Conservation (phyloP, 345 rosid genomes). For the Balakata baccata region DNA sequence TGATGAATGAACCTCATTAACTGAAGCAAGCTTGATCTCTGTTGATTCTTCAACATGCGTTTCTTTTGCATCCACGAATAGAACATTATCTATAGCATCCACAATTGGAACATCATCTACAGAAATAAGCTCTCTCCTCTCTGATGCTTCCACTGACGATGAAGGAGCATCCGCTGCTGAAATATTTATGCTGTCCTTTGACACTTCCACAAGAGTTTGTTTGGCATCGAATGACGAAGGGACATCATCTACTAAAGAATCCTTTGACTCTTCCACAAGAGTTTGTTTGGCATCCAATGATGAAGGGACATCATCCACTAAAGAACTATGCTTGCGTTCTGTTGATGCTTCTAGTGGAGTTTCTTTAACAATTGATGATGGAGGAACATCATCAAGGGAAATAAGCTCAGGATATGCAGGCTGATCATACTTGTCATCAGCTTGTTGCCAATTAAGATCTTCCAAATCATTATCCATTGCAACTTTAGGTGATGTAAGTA, state of each 20-base stretch:
- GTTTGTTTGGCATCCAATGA: conserved; percentile 11
- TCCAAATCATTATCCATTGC: conserved; percentile 31
- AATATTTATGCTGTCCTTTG: conserved; percentile 17
- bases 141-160: not conserved
- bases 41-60: conserved; percentile 10
- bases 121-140: not conserved
- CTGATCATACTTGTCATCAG: conserved; percentile 19
- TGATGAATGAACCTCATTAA: not conserved
- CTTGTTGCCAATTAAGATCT: conserved; percentile 40
- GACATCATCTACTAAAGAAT: conserved; percentile 17
- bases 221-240: conserved; percentile 5
- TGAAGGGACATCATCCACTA: conserved; percentile 14
- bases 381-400: conserved; percentile 36
- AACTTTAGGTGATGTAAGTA: conserved; percentile 12
- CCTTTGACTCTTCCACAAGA: not conserved
- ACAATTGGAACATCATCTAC: conserved; percentile 26
- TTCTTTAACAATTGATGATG: conserved; percentile 29
- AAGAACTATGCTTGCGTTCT: conserved; percentile 25
- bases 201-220: conserved; percentile 19
- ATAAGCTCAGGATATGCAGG: conserved; percentile 35
- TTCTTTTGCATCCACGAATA: conserved; percentile 21
- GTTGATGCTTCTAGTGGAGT: conserved; percentile 24
- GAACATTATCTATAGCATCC: conserved; percentile 23
- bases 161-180: conserved; percentile 5
- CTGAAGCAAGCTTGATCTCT: not conserved